These are phyloP conservation scores for Hypericum androsaemum DNA, from an alignment of 345 rosid genomes.

Conservation along the genomic window DNA sequence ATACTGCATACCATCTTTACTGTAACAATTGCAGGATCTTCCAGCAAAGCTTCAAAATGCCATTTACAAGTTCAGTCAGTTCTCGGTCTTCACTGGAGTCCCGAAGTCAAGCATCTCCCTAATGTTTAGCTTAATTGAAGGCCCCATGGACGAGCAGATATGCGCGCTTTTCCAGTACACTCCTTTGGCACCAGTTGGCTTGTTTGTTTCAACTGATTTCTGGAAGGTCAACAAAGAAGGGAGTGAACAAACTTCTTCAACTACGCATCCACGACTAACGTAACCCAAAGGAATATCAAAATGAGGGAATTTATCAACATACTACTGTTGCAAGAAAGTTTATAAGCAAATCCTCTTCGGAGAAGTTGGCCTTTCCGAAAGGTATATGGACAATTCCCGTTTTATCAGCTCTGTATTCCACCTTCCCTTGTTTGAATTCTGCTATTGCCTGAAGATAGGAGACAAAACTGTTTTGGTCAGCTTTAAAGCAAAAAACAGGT, in stretches of 20 bases:
- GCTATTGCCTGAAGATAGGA: constrained; percentile 63
- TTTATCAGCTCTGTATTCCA: constrained; percentile 91
- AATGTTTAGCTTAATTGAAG: constrained; percentile 70
- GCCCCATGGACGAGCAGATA: constrained; percentile 96
- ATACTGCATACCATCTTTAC: no score
- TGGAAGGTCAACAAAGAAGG: constrained; percentile 14
- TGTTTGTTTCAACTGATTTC: constrained; percentile 94
- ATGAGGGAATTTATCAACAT: constrained; percentile 13
- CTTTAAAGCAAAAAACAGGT: neutral
- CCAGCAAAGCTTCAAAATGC: constrained; percentile 15
- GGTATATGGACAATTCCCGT: constrained; percentile 96
- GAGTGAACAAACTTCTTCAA: neutral
- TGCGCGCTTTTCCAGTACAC: constrained; percentile 93
- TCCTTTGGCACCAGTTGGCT: constrained; percentile 95
- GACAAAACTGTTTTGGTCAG: neutral
- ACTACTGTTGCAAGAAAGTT: constrained; percentile 82
- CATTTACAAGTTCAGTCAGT: constrained; percentile 25
- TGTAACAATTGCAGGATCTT: no score
- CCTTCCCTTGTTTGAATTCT: constrained; percentile 93
- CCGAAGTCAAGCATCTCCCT: constrained; percentile 89
- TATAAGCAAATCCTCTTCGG: constrained; percentile 66
- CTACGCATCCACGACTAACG: neutral
- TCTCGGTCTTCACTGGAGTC: constrained; percentile 31
- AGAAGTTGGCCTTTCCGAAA: constrained; percentile 67
- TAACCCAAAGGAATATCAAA: neutral